Base-by-base conservation (phyloP, 116 monocot genomes). In the Iris pallida region DNA sequence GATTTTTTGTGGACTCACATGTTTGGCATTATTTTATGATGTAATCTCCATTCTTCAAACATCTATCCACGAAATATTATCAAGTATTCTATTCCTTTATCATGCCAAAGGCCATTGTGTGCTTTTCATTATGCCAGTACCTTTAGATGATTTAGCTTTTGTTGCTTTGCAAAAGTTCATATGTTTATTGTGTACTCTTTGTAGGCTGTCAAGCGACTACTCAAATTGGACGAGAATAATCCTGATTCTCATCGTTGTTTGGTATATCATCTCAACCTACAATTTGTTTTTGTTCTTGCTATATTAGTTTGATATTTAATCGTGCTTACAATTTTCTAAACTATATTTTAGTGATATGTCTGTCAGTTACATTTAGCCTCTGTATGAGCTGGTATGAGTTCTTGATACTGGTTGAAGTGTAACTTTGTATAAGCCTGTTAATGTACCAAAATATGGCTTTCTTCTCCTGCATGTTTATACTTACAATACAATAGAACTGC, bases 121-220 rank as follows among this genome's bases (percentile, higher is more conserved):
- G 30, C 3, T 30, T 30, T 30, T 30, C 30, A 30, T 30, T 30
- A 30, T 30, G 30, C 30, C 30, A 30, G 30, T 30, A 30, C 30
- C 30, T 30, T 30, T 30, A 30, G 30, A 30, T 30, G 30, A 51
- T 51, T 13, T 9, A 51, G 11, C 13, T 51, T 51, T 1, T 51
- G 13, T 51, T 51, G 7, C 49, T 51, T 51, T 51, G 49, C 13
- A 51, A 51, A 51, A 13, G 49, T 51, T 51, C 13, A 9, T 9
- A 51, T 51, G 11, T 14, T 8, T 9, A 8, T 40, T 13, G 13
- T 61, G 43, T 61, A 20, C 13, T 42, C 48, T 63, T 47, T 69
- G 15, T 80, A 94, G 94, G 90, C 94, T 58, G 85, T 88, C 7
- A 94, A 90, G 76, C 82, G 88, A 53, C 68, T 94, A 52, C 71